phyloP scores from a whole-genome alignment of 2,329 filamentous ascomycete genomes.

The Didymella exigua region DNA sequence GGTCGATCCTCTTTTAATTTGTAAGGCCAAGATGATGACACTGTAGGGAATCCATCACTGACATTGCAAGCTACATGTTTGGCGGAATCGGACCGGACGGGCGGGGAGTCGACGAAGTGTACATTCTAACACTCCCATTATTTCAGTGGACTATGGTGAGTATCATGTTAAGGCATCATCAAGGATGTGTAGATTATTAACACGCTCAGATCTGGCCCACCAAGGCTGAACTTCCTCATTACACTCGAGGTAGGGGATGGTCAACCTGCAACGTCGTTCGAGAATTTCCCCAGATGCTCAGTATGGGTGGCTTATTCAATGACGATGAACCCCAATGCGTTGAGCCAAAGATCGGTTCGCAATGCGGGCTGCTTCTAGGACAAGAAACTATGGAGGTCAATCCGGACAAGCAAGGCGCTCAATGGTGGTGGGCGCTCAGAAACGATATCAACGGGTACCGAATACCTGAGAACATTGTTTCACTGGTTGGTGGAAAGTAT shows the following conservation, averaged over 20 bases:
- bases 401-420: too few relatives aligned
- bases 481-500: not conserved
- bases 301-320: constrained; percentile 58
- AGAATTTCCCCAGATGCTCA: constrained; percentile 62
- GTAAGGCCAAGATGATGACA: not conserved
- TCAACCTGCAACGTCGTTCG: constrained; percentile 62
- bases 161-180: too few relatives aligned
- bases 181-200: too few relatives aligned
- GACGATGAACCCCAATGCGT: constrained; percentile 55
- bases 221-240: constrained; percentile 3
- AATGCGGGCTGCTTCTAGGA: constrained; percentile 60
- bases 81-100: constrained; percentile 58
- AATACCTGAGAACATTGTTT: not conserved
- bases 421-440: not conserved
- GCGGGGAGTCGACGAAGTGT: constrained; percentile 64
- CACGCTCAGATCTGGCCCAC: not conserved
- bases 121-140: constrained; percentile 63
- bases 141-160: constrained; percentile 63
- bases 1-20: not conserved
- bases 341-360: constrained; percentile 55
- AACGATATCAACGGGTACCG: not conserved
- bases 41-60: not conserved
- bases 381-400: constrained; percentile 41
- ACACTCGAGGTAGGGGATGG: constrained; percentile 48
- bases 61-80: constrained; percentile 59